These are phyloP conservation scores for Beauveria scarabaeidicola DNA, from an alignment of 2,329 filamentous ascomycete genomes.

Conservation along the genomic window DNA sequence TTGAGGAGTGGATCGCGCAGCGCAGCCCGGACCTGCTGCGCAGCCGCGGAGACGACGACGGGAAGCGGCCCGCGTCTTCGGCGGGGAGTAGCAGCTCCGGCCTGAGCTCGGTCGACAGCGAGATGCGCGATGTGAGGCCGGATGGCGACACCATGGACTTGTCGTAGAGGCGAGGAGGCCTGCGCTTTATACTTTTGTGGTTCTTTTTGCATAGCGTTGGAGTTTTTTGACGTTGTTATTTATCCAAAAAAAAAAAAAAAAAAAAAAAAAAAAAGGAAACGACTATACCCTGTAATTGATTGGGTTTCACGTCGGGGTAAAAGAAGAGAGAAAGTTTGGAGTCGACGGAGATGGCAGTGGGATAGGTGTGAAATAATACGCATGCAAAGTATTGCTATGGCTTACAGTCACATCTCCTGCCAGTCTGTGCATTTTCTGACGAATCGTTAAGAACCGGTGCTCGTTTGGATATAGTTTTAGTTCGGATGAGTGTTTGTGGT, in stretches of 20 bases:
- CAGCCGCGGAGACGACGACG: not conserved
- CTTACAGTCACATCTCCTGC: too few species aligned
- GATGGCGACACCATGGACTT: conserved; percentile 5
- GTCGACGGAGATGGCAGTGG: too few species aligned
- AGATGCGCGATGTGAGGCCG: not conserved
- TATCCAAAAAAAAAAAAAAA: too few species aligned
- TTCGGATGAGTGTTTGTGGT: not conserved
- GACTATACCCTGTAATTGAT: not conserved
- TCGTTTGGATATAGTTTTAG: not conserved
- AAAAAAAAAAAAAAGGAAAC: not conserved
- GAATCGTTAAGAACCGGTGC: too few species aligned
- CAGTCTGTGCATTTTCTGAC: too few species aligned
- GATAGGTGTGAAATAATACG: too few species aligned
- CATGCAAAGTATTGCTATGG: too few species aligned
- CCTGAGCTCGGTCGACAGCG: conserved; percentile 43
- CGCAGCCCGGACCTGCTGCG: conserved; percentile 15
- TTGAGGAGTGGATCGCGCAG: conserved; percentile 29
- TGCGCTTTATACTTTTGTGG: not conserved
- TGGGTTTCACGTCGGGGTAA: not conserved
- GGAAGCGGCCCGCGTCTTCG: conserved; percentile 23
- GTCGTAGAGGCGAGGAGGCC: not conserved
- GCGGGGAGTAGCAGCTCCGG: conserved; percentile 37
- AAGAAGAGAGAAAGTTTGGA: too few species aligned
- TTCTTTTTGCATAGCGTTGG: conserved; percentile 34
- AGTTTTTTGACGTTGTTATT: conserved; percentile 20